These are phyloP conservation scores for Ceratocystiopsis minuta DNA, from an alignment of 2,329 filamentous ascomycete genomes.

Conservation along the genomic window DNA sequence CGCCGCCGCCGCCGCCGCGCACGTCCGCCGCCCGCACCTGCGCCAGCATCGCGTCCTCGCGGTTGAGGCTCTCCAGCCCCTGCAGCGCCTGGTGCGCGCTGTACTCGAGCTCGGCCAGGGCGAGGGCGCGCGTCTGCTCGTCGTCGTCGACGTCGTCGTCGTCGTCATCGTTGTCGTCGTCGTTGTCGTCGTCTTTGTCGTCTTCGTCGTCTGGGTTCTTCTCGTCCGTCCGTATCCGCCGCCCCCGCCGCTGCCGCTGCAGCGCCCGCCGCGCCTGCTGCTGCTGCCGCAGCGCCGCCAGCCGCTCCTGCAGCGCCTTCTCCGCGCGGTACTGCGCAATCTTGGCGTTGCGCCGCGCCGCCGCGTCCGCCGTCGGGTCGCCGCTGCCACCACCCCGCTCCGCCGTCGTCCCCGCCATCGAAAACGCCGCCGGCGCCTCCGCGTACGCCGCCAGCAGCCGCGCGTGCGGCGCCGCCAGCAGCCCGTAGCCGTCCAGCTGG, in stretches of 20 bases:
- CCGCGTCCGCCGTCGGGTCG: constrained; percentile 26
- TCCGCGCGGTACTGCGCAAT: constrained; percentile 73
- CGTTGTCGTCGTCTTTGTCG: neutral
- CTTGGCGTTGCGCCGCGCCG: constrained; percentile 61
- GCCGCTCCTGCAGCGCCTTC: constrained; percentile 64
- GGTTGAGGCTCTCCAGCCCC: constrained; percentile 67
- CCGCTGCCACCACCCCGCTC: constrained; percentile 14
- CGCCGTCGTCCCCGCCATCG: constrained; percentile 50
- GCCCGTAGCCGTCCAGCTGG: constrained; percentile 58
- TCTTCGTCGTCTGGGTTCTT: neutral
- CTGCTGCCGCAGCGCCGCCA: constrained; percentile 39
- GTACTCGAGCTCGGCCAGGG: constrained; percentile 58
- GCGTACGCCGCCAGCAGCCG: constrained; percentile 56
- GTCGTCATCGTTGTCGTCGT: constrained; percentile 11
- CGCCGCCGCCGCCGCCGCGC: constrained; percentile 14
- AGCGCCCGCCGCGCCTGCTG: constrained; percentile 12
- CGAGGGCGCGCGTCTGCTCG: constrained; percentile 59
- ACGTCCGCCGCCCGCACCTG: constrained; percentile 43
- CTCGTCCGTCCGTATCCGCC: constrained; percentile 8
- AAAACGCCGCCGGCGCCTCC: constrained; percentile 55
- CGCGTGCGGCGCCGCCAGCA: constrained; percentile 46
- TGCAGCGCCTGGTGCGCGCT: constrained; percentile 68
- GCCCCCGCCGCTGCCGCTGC: constrained; percentile 7
- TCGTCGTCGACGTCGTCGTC: constrained; percentile 56
- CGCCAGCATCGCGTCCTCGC: constrained; percentile 68